A percentile compares a stretch with the other conserved stretches of the same genome.
phyloP scores from a whole-genome alignment of 108 stramenopile genomes.

The Fragilaria radians region DNA sequence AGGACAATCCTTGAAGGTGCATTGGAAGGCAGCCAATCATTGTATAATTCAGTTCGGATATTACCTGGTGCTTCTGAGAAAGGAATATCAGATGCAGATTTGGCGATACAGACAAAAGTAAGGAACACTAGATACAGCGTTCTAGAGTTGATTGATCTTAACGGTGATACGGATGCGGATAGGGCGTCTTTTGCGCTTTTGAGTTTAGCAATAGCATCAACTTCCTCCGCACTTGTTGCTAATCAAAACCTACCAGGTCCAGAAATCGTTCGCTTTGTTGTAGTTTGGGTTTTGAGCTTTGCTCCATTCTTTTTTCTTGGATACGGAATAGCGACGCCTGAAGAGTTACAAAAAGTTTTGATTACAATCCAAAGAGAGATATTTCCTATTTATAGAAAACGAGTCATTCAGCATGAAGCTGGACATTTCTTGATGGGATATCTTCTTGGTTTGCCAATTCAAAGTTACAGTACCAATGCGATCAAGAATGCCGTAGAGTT shows the following conservation, averaged over 20 bases:
- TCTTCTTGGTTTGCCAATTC: conserved; percentile 65
- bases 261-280: conserved; percentile 68
- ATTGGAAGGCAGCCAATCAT: conserved; percentile 17
- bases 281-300: conserved; percentile 73
- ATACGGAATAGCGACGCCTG: conserved; percentile 70
- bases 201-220: conserved; percentile 45
- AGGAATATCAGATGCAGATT: conserved; percentile 75
- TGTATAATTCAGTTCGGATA: conserved; percentile 55
- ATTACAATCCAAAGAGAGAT: conserved; percentile 57
- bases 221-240: conserved; percentile 45
- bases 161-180: conserved; percentile 78
- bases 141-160: conserved; percentile 69
- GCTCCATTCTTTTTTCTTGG: conserved; percentile 71
- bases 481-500: conserved; percentile 87
- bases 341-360: conserved; percentile 50
- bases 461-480: conserved; percentile 58
- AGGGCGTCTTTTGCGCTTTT: conserved; percentile 60
- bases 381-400: conserved; percentile 70
- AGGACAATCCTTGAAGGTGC: conserved; percentile 35
- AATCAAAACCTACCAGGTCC: conserved; percentile 63
- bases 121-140: conserved; percentile 71
- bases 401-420: conserved; percentile 84
- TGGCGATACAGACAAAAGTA: conserved; percentile 72
- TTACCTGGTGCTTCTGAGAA: conserved; percentile 53
- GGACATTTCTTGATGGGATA: conserved; percentile 80